phyloP scores from a whole-genome alignment of 768 basidiomycete species.

The Rhizopogon vesiculosus region DNA sequence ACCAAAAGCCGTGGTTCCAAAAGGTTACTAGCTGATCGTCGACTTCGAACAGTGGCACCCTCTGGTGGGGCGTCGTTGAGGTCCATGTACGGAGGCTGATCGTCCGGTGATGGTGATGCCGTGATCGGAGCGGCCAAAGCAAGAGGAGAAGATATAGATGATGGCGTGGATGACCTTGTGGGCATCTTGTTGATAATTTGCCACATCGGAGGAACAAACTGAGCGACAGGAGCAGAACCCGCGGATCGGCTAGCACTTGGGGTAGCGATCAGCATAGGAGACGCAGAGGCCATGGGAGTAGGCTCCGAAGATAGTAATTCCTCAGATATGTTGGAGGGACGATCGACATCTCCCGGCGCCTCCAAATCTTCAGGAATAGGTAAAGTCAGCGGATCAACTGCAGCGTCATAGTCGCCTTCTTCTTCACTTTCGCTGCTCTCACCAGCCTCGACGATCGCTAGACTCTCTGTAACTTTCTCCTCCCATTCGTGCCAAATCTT shows the following conservation, averaged over 20 bases:
- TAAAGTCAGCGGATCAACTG: constrained; percentile 11
- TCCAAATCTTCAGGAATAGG: constrained; percentile 19
- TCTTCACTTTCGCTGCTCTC: constrained; percentile 45
- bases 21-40: constrained; percentile 63
- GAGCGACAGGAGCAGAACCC: constrained; percentile 31
- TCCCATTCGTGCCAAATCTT: constrained; percentile 98
- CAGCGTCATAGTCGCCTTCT: constrained; percentile 32
- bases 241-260: constrained; percentile 19
- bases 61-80: constrained; percentile 47
- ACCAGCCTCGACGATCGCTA: constrained; percentile 54
- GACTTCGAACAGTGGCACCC: constrained; percentile 48
- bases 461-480: constrained; percentile 69
- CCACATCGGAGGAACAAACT: constrained; percentile 43
- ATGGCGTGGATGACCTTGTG: constrained; percentile 83
- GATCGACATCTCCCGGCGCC: constrained; percentile 10
- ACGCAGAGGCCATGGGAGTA: constrained; percentile 61
- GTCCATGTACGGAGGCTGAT: constrained; percentile 59
- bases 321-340: constrained; percentile 13
- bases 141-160: constrained; percentile 83
- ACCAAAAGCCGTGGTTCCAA: constrained; percentile 60
- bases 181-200: constrained; percentile 42
- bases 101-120: constrained; percentile 58
- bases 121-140: constrained; percentile 83
- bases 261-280: constrained; percentile 26
- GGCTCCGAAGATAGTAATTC: constrained; percentile 48